These are phyloP conservation scores for Oryza punctata DNA, from an alignment of 176 grass and related monocot species.

Conservation along the genomic window DNA sequence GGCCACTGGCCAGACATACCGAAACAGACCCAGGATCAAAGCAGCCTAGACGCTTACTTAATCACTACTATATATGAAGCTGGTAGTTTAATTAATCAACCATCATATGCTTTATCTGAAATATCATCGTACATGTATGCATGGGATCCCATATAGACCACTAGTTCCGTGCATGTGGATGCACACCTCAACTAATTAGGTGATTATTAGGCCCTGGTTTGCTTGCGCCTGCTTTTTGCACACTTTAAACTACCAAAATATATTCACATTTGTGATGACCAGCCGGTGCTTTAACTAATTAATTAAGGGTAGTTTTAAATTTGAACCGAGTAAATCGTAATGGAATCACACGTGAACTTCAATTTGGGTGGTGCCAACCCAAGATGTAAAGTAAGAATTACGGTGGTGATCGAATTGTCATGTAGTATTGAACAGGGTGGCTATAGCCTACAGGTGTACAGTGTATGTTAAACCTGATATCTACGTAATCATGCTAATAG, in stretches of 20 bases:
- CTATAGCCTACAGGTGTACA: too few species aligned
- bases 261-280: not conserved
- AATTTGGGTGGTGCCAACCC: too few species aligned
- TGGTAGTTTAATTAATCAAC: not conserved
- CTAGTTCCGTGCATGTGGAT: not conserved
- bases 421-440: too few species aligned
- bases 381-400: too few species aligned
- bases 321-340: not conserved
- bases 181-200: slow-evolving; percentile 19
- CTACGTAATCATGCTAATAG: too few species aligned
- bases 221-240: slow-evolving; percentile 10
- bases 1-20: not conserved
- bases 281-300: not conserved
- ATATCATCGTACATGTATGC: not conserved
- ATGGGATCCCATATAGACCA: slow-evolving; percentile 14
- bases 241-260: not conserved
- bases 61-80: not conserved
- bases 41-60: not conserved
- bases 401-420: too few species aligned
- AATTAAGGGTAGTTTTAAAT: not conserved
- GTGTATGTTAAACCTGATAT: too few species aligned
- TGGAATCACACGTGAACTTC: slow-evolving; percentile 18
- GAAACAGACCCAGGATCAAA: slow-evolving; percentile 23
- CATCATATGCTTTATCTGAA: not conserved
- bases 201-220: not conserved